Conservation (phyloP, 2,329 filamentous ascomycete species). For the Colletotrichum echinochloae region DNA sequence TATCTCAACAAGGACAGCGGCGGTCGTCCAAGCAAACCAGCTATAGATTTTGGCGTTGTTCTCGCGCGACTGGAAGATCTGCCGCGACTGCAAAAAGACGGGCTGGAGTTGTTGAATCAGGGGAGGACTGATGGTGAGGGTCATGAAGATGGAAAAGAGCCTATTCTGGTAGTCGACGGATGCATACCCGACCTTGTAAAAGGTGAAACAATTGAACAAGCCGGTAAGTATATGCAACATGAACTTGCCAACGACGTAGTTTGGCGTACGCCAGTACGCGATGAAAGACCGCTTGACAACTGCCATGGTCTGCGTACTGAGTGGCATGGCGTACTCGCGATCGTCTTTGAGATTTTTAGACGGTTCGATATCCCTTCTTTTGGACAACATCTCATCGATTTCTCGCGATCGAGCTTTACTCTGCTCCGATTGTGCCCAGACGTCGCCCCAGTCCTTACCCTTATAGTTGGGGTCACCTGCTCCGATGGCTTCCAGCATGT, state of each 20-base stretch:
- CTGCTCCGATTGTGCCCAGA: slow-evolving; percentile 68
- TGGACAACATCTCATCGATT: slow-evolving; percentile 63
- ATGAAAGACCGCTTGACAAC: slow-evolving; percentile 70
- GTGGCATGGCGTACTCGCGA: slow-evolving; percentile 72
- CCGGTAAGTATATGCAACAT: slow-evolving; percentile 72
- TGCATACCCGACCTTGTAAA: slow-evolving; percentile 70
- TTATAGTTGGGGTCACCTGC: slow-evolving; percentile 71
- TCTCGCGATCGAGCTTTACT: slow-evolving; percentile 59
- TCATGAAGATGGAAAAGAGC: slow-evolving; percentile 82
- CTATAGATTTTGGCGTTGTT: slow-evolving; percentile 84
- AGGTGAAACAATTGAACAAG: slow-evolving; percentile 78
- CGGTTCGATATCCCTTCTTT: slow-evolving; percentile 55
- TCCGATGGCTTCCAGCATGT: slow-evolving; percentile 69
- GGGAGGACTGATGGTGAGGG: slow-evolving; percentile 78
- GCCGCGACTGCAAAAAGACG: slow-evolving; percentile 73
- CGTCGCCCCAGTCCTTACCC: slow-evolving; percentile 71
- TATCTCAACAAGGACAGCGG: slow-evolving; percentile 75
- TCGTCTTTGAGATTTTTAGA: slow-evolving; percentile 59
- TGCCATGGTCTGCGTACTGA: slow-evolving; percentile 63
- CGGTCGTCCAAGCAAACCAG: slow-evolving; percentile 77
- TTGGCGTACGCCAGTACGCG: slow-evolving; percentile 73
- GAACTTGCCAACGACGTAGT: slow-evolving; percentile 73
- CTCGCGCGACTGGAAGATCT: slow-evolving; percentile 78
- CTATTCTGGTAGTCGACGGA: slow-evolving; percentile 75
- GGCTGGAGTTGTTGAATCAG: slow-evolving; percentile 84